A percentile compares a stretch with the other conserved stretches of the same genome.
Conservation (phyloP, 345 rosid genomes). For the Brassica juncea region DNA sequence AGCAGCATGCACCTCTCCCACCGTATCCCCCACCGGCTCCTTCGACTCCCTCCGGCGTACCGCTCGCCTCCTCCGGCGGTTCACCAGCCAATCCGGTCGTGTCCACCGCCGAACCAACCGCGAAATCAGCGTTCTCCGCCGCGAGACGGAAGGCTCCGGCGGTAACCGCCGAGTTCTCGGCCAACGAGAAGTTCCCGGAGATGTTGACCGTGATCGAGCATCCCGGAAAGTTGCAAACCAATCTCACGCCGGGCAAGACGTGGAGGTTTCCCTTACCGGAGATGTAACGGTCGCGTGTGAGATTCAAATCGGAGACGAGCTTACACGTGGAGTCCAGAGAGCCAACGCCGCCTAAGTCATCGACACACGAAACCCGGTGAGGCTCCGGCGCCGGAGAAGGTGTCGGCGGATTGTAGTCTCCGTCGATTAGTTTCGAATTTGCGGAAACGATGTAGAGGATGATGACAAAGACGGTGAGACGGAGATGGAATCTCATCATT, state of each 20-base stretch:
- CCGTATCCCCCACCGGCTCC: constrained; percentile 98
- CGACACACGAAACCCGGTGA: constrained; percentile 60
- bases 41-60: constrained; percentile 83
- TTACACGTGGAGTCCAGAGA: constrained; percentile 79
- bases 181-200: constrained; percentile 70
- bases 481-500: constrained; percentile 30
- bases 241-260: constrained; percentile 64
- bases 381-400: constrained; percentile 83
- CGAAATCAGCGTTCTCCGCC: constrained; percentile 68
- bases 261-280: constrained; percentile 72
- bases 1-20: constrained; percentile 87
- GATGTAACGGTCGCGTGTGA: constrained; percentile 70
- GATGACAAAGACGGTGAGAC: constrained; percentile 15
- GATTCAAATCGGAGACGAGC: constrained; percentile 79
- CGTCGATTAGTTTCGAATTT: constrained; percentile 37
- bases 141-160: constrained; percentile 64
- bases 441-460: neutral
- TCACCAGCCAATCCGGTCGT: constrained; percentile 80
- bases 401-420: constrained; percentile 72
- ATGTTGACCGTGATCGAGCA: constrained; percentile 69
- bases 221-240: constrained; percentile 57
- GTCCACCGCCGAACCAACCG: constrained; percentile 52
- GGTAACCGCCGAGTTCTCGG: constrained; percentile 59
- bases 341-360: constrained; percentile 88
- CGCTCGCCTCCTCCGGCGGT: constrained; percentile 75